These are phyloP conservation scores for Geotrichum armillariae DNA, from an alignment of 1,139 yeast genomes.

Conservation along the genomic window DNA sequence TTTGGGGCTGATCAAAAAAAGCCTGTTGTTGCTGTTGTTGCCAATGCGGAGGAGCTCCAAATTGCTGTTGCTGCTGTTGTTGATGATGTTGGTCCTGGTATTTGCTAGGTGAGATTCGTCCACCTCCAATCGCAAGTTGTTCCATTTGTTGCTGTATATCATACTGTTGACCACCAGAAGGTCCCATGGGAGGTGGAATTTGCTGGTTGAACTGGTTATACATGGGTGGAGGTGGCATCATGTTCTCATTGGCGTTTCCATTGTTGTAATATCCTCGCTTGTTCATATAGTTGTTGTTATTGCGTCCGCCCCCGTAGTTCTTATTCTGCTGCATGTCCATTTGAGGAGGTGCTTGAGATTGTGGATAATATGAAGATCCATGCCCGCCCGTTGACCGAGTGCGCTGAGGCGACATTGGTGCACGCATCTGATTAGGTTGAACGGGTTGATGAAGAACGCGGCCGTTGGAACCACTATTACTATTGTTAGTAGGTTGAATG, in stretches of 20 bases:
- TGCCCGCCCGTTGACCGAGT: conserved; percentile 18
- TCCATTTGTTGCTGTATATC: conserved; percentile 16
- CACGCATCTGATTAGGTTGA: conserved; percentile 1
- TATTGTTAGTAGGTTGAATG: neutral
- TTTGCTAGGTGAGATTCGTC: conserved; percentile 16
- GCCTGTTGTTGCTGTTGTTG: conserved; percentile 9
- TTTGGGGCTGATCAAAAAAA: conserved; percentile 16
- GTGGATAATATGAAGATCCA: conserved; percentile 11
- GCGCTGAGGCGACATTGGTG: conserved; percentile 16
- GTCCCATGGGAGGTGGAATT: conserved; percentile 4
- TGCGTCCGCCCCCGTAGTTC: conserved; percentile 8
- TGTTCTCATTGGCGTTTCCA: neutral
- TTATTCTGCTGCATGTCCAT: neutral
- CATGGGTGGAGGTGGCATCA: neutral
- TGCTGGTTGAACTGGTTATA: conserved; percentile 1
- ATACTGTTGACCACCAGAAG: conserved; percentile 2
- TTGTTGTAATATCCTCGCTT: conserved; percentile 13
- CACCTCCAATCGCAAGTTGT: conserved; percentile 13
- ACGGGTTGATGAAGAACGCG: conserved; percentile 8
- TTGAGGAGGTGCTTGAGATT: conserved; percentile 4
- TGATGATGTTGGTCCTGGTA: conserved; percentile 9
- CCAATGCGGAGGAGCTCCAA: conserved; percentile 1
- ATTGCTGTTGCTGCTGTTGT: neutral
- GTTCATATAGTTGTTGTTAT: conserved; percentile 9
- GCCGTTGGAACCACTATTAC: conserved; percentile 11